Base-by-base conservation (phyloP, 129 eudicot species). In the Rutidosis leptorrhynchoides region DNA sequence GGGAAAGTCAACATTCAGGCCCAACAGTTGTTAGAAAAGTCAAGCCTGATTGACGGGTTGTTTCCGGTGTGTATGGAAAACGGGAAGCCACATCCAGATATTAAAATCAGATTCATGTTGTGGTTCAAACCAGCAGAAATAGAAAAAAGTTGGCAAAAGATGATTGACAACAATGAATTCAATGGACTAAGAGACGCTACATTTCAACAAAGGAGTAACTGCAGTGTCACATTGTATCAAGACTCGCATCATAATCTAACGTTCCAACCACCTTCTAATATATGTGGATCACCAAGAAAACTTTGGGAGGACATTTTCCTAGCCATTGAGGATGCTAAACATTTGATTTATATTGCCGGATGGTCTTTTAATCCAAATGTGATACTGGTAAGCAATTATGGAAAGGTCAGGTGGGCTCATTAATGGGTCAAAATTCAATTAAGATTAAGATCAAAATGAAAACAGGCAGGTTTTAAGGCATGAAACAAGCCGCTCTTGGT, bases 291-390 rank as follows among this genome's bases (percentile, higher is more conserved):
- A 9, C 89, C 95, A 10, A 78, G 87, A 62, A 85, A 78, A 4
- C 83, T 93, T 27, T 93, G 98, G 98, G 98, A 93, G 75, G 98
- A 93, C 43, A 81, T 93, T 16, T 93, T 80, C 20, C 75, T 72
- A 65, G 96, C 95, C 56, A 77, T 93, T 56, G 98, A 86, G 37
- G 96, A 83, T 32, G 96, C 98, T 48, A 89, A 93, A 79, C 82
- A 93, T 76, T 64, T 89, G 66, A 75, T 93, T 75, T 93, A 93
- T 78, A 93, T 93, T 16, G 99, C 90, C 27, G 95, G 96, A 62
- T 93, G 99, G 96, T 88, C 96, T 45, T 89, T 93, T 62, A 93
- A 89, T 72, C 96, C 99, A n/a, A 82, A 82, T 25, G 23, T 93
- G 75, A 82, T 85, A 48, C 71, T 93, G 89, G 96, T 93, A 77